Evolutionary conservation across 768 basidiomycete species (phyloP), one percentile per base, ranked within the genome.

Genomic region (Boletus subcaerulescens): DNA sequence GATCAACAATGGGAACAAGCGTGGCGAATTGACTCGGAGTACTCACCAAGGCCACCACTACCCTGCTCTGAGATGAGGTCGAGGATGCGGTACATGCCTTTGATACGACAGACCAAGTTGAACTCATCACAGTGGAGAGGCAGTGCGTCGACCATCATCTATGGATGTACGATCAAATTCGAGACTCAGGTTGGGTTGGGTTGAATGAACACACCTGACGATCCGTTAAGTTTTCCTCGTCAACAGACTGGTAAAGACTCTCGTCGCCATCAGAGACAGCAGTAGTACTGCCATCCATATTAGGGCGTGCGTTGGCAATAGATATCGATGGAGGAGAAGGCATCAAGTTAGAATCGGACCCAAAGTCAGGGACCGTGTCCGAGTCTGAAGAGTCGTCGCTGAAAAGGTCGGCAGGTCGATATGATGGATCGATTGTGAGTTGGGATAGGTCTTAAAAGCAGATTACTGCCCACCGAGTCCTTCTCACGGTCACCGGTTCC

Each of bases 31-130:
- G 24, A 9, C n/a, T 86, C 85, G 45, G 84, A 84, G 33, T 11
- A 10, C 66, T 53, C 58, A 81, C 83, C 83, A 6, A 83, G 71
- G 2, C 82, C 80, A 6, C 78, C 75, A 13, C 74, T 80, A 1
- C 76, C 76, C 44, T 74, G 69, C 54, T 84, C 83, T 11, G 66
- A 74, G 56, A 83, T 77, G 15, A 84, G 68, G 48, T 84, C 82
- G 33, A 35, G 33, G 14, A 35, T 35, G 12, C 14, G 33, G 14
- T 13, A 35, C 33, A 35, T 35, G 14, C 33, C 33, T 6, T 35
- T 35, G 33, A 4, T 14, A 14, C 4, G 11, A 35, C 4, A 14
- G 33, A 13, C 33, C 14, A 35, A 14, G 33, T 35, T 13, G 9
- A 29, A 29, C 9, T 29, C 26, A 35, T 35, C 33, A 14, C 1